A percentile compares a stretch with the other conserved stretches of the same genome.
phyloP scores from a whole-genome alignment of 352 stramenopile genomes.

The Phytophthora hibernalis region DNA sequence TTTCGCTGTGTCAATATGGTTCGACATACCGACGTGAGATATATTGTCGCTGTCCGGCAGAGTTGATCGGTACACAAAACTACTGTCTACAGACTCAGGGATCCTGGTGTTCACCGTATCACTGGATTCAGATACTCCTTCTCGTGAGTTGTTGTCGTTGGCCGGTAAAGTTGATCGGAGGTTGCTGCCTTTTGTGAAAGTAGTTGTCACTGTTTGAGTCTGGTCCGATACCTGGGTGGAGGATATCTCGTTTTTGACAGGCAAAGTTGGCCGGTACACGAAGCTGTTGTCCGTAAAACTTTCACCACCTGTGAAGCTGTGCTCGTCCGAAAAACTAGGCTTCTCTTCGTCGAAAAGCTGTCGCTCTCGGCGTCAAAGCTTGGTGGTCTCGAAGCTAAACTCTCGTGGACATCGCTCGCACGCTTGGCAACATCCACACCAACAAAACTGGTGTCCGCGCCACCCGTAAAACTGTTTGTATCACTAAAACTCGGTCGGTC shows the following conservation, averaged over 20 bases:
- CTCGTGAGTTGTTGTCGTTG: neutral
- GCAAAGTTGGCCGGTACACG: slow-evolving; percentile 27
- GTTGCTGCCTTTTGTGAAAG: slow-evolving; percentile 1
- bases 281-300: slow-evolving; percentile 40
- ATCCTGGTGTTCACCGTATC: neutral
- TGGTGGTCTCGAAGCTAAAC: slow-evolving; percentile 26
- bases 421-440: neutral
- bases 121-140: neutral
- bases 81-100: neutral
- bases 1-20: neutral
- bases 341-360: slow-evolving; percentile 28
- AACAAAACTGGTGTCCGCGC: neutral
- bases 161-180: slow-evolving; percentile 7
- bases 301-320: slow-evolving; percentile 27
- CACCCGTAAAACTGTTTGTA: slow-evolving; percentile 10
- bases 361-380: slow-evolving; percentile 24
- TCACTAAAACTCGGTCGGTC: slow-evolving; percentile 9
- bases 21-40: neutral
- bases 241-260: slow-evolving; percentile 1
- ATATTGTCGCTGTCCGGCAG: neutral
- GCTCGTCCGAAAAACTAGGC: slow-evolving; percentile 35
- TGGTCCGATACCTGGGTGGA: neutral
- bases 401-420: slow-evolving; percentile 5
- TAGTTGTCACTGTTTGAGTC: neutral
- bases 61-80: neutral